phyloP scores from a whole-genome alignment of 805 yeast genomes.

The Kodamaea kaohsiungensis region DNA sequence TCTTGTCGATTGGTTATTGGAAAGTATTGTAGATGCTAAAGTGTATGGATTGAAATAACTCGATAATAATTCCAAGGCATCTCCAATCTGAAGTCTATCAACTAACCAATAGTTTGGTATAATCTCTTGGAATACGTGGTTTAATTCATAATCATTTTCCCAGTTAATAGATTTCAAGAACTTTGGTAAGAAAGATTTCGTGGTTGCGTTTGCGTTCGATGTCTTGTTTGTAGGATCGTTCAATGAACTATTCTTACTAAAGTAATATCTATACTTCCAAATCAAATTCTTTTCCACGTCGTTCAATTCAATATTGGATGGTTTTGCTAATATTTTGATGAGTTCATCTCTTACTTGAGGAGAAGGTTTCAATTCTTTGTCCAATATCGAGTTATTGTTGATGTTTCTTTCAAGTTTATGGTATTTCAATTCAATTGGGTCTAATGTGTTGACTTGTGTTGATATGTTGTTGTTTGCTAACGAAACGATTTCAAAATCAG shows the following conservation, averaged over 20 bases:
- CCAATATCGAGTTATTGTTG: slow-evolving; percentile 73
- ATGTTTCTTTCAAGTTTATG: slow-evolving; percentile 77
- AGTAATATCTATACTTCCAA: slow-evolving; percentile 88
- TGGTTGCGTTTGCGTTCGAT: slow-evolving; percentile 44
- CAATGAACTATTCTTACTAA: slow-evolving; percentile 46
- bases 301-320: slow-evolving; percentile 79
- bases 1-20: slow-evolving; percentile 14
- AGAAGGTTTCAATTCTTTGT: slow-evolving; percentile 85
- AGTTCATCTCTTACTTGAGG: slow-evolving; percentile 78
- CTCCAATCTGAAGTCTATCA: slow-evolving; percentile 79
- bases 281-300: slow-evolving; percentile 83
- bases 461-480: slow-evolving; percentile 3
- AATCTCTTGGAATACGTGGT: slow-evolving; percentile 70
- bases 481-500: slow-evolving; percentile 27
- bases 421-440: slow-evolving; percentile 87
- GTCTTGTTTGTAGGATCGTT: slow-evolving; percentile 39
- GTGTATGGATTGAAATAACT: slow-evolving; percentile 62
- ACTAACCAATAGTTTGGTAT: slow-evolving; percentile 58
- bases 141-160: slow-evolving; percentile 79
- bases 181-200: slow-evolving; percentile 59
- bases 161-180: slow-evolving; percentile 86
- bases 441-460: slow-evolving; percentile 35
- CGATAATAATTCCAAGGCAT: slow-evolving; percentile 83
- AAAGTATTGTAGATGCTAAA: slow-evolving; percentile 18
- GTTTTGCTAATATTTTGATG: slow-evolving; percentile 64